These are phyloP conservation scores for Anthracocystis panici-leucophaei DNA, from an alignment of 1,284 basidiomycete genomes.

Conservation along the genomic window DNA sequence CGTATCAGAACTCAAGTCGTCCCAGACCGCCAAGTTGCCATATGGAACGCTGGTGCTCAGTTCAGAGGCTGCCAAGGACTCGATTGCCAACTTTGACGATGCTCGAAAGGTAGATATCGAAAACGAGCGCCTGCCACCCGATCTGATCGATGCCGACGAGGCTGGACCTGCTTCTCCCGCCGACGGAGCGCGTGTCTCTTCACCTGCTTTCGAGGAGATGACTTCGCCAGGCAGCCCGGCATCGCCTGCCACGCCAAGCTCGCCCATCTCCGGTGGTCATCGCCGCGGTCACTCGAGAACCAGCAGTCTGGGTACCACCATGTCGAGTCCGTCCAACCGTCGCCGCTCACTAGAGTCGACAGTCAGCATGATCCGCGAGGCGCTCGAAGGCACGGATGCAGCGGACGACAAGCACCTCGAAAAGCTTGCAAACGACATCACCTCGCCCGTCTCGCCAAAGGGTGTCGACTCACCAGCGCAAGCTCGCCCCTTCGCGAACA, in stretches of 20 bases:
- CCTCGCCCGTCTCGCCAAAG: conserved; percentile 51
- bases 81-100: conserved; percentile 92
- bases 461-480: conserved; percentile 28
- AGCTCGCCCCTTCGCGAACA: conserved; percentile 13
- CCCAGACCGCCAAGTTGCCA: conserved; percentile 83
- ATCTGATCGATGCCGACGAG: conserved; percentile 88
- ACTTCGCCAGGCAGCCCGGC: conserved; percentile 39
- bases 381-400: conserved; percentile 61
- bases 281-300: conserved; percentile 71
- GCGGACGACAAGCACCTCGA: conserved; percentile 59
- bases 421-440: conserved; percentile 60
- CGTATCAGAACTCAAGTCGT: conserved; percentile 94
- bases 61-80: conserved; percentile 94
- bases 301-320: conserved; percentile 93
- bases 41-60: conserved; percentile 89
- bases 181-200: conserved; percentile 72
- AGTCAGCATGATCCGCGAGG: conserved; percentile 86
- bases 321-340: conserved; percentile 92
- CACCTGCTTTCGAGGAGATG: conserved; percentile 68
- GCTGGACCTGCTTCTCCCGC: conserved; percentile 76
- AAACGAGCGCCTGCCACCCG: conserved; percentile 88
- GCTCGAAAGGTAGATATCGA: conserved; percentile 99
- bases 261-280: conserved; percentile 51
- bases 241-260: conserved; percentile 49
- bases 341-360: conserved; percentile 94